Evolutionary conservation across 768 basidiomycete genomes (phyloP).

Genomic region (Phanerochaete carnosa): DNA sequence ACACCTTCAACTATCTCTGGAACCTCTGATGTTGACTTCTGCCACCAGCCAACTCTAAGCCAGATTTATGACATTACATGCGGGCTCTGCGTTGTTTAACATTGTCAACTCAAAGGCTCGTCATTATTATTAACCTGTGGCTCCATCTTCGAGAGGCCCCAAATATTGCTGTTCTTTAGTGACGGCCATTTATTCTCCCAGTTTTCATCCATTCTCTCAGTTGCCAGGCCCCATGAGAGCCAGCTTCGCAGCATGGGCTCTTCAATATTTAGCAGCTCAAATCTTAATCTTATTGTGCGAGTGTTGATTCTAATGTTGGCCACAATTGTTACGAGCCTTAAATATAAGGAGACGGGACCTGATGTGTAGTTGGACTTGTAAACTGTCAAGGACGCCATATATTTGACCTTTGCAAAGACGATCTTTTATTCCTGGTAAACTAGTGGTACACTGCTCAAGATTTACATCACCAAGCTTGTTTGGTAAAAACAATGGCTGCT

Average conservation of each 20-base stretch:
- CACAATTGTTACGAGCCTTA: slow-evolving; percentile 8
- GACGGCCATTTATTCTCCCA: slow-evolving; percentile 3
- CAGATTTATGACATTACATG: slow-evolving; percentile 16
- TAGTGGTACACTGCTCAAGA: slow-evolving; percentile 2
- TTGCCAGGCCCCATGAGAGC: neutral
- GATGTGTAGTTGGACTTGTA: slow-evolving; percentile 16
- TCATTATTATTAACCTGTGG: neutral
- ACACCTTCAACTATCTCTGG: neutral
- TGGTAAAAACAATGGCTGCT: slow-evolving; percentile 22
- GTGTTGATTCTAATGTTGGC: slow-evolving; percentile 14
- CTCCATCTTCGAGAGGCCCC: neutral
- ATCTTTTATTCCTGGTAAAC: slow-evolving; percentile 1
- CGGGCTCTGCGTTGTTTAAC: neutral
- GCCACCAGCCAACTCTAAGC: neutral
- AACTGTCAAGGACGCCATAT: slow-evolving; percentile 7
- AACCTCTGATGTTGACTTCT: neutral
- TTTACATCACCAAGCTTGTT: slow-evolving; percentile 14
- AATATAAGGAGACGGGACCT: slow-evolving; percentile 11
- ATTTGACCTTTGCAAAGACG: slow-evolving; percentile 16
- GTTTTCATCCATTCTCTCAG: too few species aligned
- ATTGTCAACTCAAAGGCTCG: neutral
- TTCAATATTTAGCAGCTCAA: neutral
- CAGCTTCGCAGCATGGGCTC: slow-evolving; percentile 2
- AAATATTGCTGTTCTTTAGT: slow-evolving; percentile 6
- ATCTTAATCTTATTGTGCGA: neutral